Base-by-base conservation (phyloP, 2,329 filamentous ascomycete genomes). In the Hymenotorrendiella dingleyae region DNA sequence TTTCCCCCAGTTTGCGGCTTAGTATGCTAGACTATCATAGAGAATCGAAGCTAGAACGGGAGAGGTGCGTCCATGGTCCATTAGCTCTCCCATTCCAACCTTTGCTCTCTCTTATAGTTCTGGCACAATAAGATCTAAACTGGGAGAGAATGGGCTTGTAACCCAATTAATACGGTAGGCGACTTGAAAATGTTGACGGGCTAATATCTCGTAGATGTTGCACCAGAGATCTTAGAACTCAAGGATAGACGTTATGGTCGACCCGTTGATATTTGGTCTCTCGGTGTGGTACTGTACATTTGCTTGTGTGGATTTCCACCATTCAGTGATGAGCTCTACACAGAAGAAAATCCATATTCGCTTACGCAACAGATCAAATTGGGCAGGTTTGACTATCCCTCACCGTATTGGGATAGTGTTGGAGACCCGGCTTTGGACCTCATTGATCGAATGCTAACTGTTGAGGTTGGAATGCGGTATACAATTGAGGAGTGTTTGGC, bases 211-310 rank as follows among this genome's bases (percentile, higher is more conserved):
- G n/a, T n/a, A n/a, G n/a, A 98, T 62, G 91, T 97, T 48, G 93
- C 94, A 1, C 93, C 93, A 1, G 93, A 98, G 63, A 95, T 98
- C 44, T 71, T 98, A 4, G 84, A 89, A 58, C 85, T 78, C 14
- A 83, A 80, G 56, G 78, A 88, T 48, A 82, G 93, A 52, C 86
- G 86, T 60, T 98, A 98, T 67, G 95, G 90, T 42, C 87, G 89
- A 58, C 90, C 90, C 3, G 93, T 98, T 8, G 93, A 98, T 62
- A 74, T 97, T 30, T 97, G 93, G 93, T 95, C 90, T 1, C 74
- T 97, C 1, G 93, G 93, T n/a, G 93, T 98, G 3, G 91, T 98
- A 3, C 73, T 98, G 19, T 98, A 97, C 66, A 97, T 97, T 56
- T 96, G 89, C 61, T 76, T 97, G 4, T 97, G 93, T 61, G 93